phyloP scores from a whole-genome alignment of 306 rosid species.

The Canavalia gladiata region DNA sequence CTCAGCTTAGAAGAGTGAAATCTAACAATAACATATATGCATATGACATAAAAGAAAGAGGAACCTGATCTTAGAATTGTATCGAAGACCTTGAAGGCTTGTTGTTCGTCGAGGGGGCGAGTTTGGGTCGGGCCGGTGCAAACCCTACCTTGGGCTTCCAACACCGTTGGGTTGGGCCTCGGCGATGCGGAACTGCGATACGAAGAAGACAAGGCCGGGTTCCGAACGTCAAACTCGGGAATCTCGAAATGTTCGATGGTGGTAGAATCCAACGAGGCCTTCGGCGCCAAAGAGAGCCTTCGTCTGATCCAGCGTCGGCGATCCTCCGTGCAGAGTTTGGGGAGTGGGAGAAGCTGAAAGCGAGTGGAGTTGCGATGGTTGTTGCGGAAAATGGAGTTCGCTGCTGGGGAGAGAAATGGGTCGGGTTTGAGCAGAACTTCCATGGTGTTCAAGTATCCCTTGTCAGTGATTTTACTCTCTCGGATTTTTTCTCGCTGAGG shows the following conservation, averaged over 20 bases:
- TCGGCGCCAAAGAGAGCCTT: slow-evolving; percentile 43
- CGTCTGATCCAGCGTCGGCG: slow-evolving; percentile 47
- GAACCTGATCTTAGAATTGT: slow-evolving; percentile 88
- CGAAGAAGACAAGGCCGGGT: slow-evolving; percentile 81
- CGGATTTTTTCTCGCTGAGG: background rate
- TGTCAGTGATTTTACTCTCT: background rate
- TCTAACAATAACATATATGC: background rate
- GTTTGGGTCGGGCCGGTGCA: slow-evolving; percentile 97
- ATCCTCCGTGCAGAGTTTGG: slow-evolving; percentile 45
- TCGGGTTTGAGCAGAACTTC: slow-evolving; percentile 62
- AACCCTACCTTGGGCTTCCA: slow-evolving; percentile 93
- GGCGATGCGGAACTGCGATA: slow-evolving; percentile 63
- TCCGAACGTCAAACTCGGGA: slow-evolving; percentile 64
- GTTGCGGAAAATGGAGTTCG: slow-evolving; percentile 48
- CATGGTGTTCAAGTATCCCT: slow-evolving; percentile 55
- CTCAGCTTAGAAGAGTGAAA: background rate
- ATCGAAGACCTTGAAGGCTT: slow-evolving; percentile 85
- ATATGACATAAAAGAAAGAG: background rate
- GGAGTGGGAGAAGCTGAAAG: slow-evolving; percentile 40
- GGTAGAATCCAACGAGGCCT: slow-evolving; percentile 63
- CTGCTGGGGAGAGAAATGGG: slow-evolving; percentile 45
- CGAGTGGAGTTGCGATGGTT: slow-evolving; percentile 45
- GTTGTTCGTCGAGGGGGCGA: slow-evolving; percentile 79
- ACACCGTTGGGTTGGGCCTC: slow-evolving; percentile 82
- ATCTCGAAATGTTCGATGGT: slow-evolving; percentile 68